Evolutionary conservation across 2,329 filamentous ascomycete genomes (phyloP).

Genomic region (Cyphellophora attinorum): DNA sequence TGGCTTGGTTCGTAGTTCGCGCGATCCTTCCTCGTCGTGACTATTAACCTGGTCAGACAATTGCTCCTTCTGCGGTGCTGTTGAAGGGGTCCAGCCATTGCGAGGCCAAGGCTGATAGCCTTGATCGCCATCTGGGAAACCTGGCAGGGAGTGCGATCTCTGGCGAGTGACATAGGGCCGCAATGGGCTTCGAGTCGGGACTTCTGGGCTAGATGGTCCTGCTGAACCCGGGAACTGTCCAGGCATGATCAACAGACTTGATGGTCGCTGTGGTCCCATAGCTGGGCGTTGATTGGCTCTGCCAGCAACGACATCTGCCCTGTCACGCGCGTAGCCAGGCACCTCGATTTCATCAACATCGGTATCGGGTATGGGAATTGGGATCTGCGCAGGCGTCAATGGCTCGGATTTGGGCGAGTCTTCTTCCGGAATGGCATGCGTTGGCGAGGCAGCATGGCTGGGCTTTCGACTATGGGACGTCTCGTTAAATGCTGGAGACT

Average conservation of each 20-base stretch:
- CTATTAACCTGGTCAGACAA: too few species aligned
- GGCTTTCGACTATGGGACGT: conserved; percentile 18
- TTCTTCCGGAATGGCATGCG: conserved; percentile 18
- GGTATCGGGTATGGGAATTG: conserved; percentile 57
- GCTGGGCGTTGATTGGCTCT: conserved; percentile 3
- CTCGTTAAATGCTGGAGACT: conserved; percentile 9
- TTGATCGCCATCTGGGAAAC: too few species aligned
- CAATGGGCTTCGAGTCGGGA: conserved; percentile 2
- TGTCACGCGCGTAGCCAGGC: conserved; percentile 53
- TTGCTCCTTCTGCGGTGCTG: too few species aligned
- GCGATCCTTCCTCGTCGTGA: too few species aligned
- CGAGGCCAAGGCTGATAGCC: too few species aligned
- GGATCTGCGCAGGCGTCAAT: conserved; percentile 47
- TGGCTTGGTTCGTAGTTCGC: too few species aligned
- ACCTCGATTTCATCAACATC: conserved; percentile 76
- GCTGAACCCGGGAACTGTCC: conserved; percentile 9
- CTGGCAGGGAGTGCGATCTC: conserved; percentile 13
- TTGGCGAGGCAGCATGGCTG: conserved; percentile 27
- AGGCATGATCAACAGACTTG: conserved; percentile 16
- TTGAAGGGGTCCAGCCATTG: too few species aligned
- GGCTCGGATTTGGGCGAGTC: conserved; percentile 23
- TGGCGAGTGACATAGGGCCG: conserved; percentile 6
- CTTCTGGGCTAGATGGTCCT: conserved; percentile 1
- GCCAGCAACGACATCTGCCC: conserved; percentile 1
- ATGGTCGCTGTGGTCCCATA: conserved; percentile 7